Evolutionary conservation across 768 basidiomycete genomes (phyloP).

Genomic region (Harrya chromipes): DNA sequence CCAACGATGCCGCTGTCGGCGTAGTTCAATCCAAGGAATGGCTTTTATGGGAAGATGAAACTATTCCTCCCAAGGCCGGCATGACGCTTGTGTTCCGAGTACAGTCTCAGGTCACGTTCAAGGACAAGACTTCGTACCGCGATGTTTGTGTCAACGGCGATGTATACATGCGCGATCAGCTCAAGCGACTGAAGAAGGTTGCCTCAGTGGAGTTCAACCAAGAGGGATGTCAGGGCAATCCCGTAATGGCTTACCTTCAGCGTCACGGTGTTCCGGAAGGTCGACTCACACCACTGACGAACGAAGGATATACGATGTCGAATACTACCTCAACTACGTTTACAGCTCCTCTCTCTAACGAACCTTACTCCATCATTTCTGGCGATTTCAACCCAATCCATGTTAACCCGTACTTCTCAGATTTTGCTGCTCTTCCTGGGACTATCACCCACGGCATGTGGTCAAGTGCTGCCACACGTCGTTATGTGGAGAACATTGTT

Average conservation of each 20-base stretch:
- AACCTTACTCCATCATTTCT: conserved; percentile 93
- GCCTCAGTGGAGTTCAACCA: conserved; percentile 84
- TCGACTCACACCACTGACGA: conserved; percentile 70
- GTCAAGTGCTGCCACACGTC: conserved; percentile 92
- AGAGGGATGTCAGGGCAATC: conserved; percentile 89
- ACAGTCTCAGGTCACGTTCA: conserved; percentile 84
- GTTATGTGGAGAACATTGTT: conserved; percentile 89
- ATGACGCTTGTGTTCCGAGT: conserved; percentile 87
- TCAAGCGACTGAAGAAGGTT: conserved; percentile 86
- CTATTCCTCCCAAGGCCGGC: conserved; percentile 72
- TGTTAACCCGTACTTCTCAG: conserved; percentile 96
- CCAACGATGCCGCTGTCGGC: conserved; percentile 77
- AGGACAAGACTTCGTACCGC: conserved; percentile 82
- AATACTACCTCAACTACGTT: conserved; percentile 62
- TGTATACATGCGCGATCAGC: conserved; percentile 82
- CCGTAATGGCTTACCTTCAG: conserved; percentile 88
- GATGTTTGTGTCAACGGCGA: conserved; percentile 80
- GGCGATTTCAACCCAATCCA: conserved; percentile 99
- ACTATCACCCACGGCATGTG: conserved; percentile 99
- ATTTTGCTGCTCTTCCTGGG: conserved; percentile 87
- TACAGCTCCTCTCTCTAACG: conserved; percentile 85
- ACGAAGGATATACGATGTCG: conserved; percentile 84
- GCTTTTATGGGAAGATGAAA: conserved; percentile 93
- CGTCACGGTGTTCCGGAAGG: conserved; percentile 85
- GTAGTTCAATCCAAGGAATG: conserved; percentile 95